Percentiles rank a stretch among this genome's conserved stretches.
phyloP scores from a whole-genome alignment of 2,329 filamentous ascomycete genomes.

The Sporothrix brunneoviolacea region DNA sequence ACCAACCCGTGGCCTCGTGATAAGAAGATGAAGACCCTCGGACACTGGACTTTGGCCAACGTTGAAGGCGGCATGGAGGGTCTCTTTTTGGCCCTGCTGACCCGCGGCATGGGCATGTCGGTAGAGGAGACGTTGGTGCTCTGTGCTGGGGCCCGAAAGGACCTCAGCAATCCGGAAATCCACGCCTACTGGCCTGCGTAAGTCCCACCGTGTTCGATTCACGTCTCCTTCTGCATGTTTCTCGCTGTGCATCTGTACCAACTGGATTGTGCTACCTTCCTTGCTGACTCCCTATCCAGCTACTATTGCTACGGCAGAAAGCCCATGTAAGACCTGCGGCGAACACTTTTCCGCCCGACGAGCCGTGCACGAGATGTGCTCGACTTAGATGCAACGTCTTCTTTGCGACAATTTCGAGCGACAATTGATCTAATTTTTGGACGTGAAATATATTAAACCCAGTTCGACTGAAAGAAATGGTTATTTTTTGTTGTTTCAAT shows the following conservation, averaged over 20 bases:
- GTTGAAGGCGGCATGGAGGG: conserved; percentile 25
- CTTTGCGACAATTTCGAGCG: too few species aligned
- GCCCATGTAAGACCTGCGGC: neutral
- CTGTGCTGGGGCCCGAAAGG: conserved; percentile 19
- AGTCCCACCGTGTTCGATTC: conserved; percentile 6
- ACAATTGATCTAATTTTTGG: too few species aligned
- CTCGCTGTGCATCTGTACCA: neutral
- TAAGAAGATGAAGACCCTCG: conserved; percentile 24
- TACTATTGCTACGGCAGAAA: conserved; percentile 4
- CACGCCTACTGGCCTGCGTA: conserved; percentile 24
- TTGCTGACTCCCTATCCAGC: neutral
- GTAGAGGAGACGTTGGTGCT: conserved; percentile 21
- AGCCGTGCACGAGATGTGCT: too few species aligned
- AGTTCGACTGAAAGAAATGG: too few species aligned
- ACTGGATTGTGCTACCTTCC: neutral
- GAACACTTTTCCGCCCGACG: too few species aligned
- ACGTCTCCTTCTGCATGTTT: neutral
- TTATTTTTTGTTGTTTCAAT: too few species aligned
- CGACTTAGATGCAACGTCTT: too few species aligned
- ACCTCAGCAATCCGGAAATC: conserved; percentile 20
- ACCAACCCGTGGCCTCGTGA: conserved; percentile 27
- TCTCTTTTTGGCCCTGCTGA: conserved; percentile 25
- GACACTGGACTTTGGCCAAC: conserved; percentile 22
- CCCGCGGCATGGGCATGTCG: conserved; percentile 24
- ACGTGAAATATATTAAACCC: too few species aligned